Evolutionary conservation across 768 basidiomycete genomes (phyloP).

Genomic region (Fibroporia radiculosa): DNA sequence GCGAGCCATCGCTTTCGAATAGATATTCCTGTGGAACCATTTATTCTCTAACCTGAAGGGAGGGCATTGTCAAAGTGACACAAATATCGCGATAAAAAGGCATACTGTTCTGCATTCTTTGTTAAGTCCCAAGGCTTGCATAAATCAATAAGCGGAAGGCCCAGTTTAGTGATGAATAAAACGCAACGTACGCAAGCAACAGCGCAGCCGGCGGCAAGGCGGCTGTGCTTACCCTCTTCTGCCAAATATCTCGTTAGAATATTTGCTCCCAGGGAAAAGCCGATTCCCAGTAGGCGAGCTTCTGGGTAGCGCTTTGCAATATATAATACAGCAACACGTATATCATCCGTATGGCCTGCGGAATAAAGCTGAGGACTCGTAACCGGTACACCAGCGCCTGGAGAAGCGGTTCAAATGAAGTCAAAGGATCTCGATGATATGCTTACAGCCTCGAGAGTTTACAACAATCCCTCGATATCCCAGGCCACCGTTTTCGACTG

Average conservation of each 20-base stretch:
- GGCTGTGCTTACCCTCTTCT: constrained; percentile 63
- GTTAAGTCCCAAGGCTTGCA: constrained; percentile 3
- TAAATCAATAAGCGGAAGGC: background rate
- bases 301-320: constrained; percentile 64
- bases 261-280: constrained; percentile 92
- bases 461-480: constrained; percentile 87
- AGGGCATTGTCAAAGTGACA: background rate
- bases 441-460: constrained; percentile 87
- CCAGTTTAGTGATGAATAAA: constrained; percentile 6
- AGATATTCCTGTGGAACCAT: constrained; percentile 54
- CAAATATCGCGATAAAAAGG: background rate
- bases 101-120: background rate
- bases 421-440: background rate
- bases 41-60: constrained; percentile 42
- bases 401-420: background rate
- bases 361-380: constrained; percentile 82
- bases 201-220: constrained; percentile 58
- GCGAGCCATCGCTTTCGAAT: constrained; percentile 71
- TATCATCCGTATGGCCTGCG: constrained; percentile 85
- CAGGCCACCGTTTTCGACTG: constrained; percentile 73
- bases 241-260: constrained; percentile 86
- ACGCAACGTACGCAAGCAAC: constrained; percentile 61
- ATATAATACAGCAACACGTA: constrained; percentile 73
- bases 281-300: constrained; percentile 78
- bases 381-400: constrained; percentile 80